These are phyloP conservation scores for Phytophthora kernoviae DNA, from an alignment of 352 stramenopile genomes.

Conservation along the genomic window DNA sequence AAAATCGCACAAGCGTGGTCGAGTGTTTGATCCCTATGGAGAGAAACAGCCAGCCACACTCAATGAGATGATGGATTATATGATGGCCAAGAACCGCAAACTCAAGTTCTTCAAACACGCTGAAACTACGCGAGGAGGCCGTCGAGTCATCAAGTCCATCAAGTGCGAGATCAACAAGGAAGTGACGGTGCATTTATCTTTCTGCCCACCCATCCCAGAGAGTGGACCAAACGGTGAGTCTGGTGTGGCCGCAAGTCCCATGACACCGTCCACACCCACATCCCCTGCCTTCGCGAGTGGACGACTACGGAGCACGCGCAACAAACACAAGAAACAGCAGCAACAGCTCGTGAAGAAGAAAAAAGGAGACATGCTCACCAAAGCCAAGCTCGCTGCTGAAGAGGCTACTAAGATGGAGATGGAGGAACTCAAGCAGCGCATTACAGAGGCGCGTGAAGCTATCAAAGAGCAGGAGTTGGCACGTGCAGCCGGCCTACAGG, in stretches of 20 bases:
- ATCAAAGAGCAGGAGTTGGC: conserved; percentile 84
- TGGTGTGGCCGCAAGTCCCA: conserved; percentile 80
- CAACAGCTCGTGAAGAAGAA: conserved; percentile 89
- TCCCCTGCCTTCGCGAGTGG: conserved; percentile 76
- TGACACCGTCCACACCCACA: conserved; percentile 86
- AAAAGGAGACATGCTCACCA: conserved; percentile 87
- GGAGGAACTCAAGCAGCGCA: conserved; percentile 85
- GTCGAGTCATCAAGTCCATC: conserved; percentile 87
- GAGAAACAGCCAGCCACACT: conserved; percentile 84
- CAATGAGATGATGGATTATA: conserved; percentile 91
- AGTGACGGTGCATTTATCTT: conserved; percentile 81
- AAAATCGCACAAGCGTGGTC: conserved; percentile 82
- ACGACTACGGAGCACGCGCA: conserved; percentile 74
- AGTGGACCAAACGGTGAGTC: conserved; percentile 80
- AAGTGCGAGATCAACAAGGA: conserved; percentile 90
- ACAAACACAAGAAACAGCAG: conserved; percentile 86
- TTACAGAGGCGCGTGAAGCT: conserved; percentile 75
- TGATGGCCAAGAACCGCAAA: conserved; percentile 89
- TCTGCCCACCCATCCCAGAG: conserved; percentile 81
- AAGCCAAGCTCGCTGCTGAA: conserved; percentile 83
- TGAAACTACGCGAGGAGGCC: conserved; percentile 81
- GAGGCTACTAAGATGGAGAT: conserved; percentile 89
- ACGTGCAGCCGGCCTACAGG: conserved; percentile 69
- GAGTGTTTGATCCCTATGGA: conserved; percentile 83
- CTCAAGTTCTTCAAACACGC: conserved; percentile 90